These are phyloP conservation scores for Arthrobotrys sphaeroides DNA, from an alignment of 2,329 filamentous ascomycete genomes.

Conservation along the genomic window DNA sequence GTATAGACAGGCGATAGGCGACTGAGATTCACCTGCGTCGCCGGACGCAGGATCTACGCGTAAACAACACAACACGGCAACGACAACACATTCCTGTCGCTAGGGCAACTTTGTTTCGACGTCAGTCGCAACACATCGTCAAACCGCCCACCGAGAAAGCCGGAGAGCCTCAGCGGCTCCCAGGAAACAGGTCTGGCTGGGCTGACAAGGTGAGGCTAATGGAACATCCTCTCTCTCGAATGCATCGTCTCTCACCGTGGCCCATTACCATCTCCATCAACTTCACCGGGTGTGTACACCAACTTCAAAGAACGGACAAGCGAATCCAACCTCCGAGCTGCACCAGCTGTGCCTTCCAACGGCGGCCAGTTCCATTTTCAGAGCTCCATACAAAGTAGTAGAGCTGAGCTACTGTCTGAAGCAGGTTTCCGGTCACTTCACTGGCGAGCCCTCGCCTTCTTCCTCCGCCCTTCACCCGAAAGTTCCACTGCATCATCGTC, in stretches of 20 bases:
- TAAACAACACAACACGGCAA: constrained; percentile 41
- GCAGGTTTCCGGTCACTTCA: constrained; percentile 4
- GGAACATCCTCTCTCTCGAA: neutral
- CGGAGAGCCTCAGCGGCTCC: constrained; percentile 8
- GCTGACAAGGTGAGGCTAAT: neutral
- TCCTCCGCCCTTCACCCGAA: constrained; percentile 28
- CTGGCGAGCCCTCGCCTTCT: neutral
- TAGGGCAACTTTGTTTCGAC: constrained; percentile 47
- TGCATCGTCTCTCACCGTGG: neutral
- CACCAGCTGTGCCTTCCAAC: neutral
- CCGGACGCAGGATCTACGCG: constrained; percentile 1
- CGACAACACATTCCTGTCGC: constrained; percentile 47
- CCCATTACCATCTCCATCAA: neutral
- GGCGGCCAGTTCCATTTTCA: neutral
- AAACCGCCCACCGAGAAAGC: constrained; percentile 7
- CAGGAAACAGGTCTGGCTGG: neutral
- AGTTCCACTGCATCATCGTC: constrained; percentile 21
- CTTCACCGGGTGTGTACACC: neutral
- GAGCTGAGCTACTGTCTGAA: neutral
- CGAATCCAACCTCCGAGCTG: neutral
- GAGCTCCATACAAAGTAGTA: neutral
- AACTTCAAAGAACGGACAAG: neutral
- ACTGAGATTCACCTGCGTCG: neutral
- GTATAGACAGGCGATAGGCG: neutral
- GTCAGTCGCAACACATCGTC: constrained; percentile 46